Base-by-base conservation (phyloP, 192 early-diverging fungal species). In the Umbelopsis sp. region DNA sequence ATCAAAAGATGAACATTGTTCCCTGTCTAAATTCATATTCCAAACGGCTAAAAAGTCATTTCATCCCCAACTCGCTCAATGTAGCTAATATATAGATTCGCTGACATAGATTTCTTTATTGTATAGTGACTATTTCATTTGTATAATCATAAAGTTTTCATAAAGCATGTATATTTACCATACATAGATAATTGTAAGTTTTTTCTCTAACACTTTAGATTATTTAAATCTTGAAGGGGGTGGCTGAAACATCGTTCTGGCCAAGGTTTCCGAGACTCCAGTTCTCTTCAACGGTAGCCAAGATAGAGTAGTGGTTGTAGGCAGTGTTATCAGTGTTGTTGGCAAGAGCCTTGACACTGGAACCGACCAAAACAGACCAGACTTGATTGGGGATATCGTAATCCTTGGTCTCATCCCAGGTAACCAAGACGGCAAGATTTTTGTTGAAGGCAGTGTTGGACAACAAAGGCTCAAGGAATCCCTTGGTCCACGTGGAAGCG, bases 251-350 rank as follows among this genome's bases (percentile, higher is more conserved):
- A 74, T 90, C 88, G 49, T 76, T 79, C 16, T 71, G 65, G 5
- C 83, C 85, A 45, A 90, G 70, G 77, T 81, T 82, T 2, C 76
- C 80, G 20, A 91, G 68, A 45, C 73, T 74, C 83, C 86, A 91
- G 80, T 84, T 86, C 58, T 78, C 52, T 70, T 88, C 87, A 46
- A 86, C 64, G 12, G 90, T 90, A 12, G 82, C 76, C 4, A 89
- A 66, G 20, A 82, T 53, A 3, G 83, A 86, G 74, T 89, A 90
- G 65, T 91, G 90, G 45, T 74, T 80, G 69, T 90, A 91, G 22
- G 35, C 64, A 23, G 87, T 86, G 53, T 51, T 75, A 74, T 91
- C 90, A 48, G 69, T 68, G n/a, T 75, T 75, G 58, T 70, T 69
- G 46, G 64, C 69, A 27, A 55, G 3, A 23, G 37, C 47, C 2